These are phyloP conservation scores for Domatiomyces catenatus DNA, from an alignment of 2,329 filamentous ascomycete genomes.

Conservation along the genomic window DNA sequence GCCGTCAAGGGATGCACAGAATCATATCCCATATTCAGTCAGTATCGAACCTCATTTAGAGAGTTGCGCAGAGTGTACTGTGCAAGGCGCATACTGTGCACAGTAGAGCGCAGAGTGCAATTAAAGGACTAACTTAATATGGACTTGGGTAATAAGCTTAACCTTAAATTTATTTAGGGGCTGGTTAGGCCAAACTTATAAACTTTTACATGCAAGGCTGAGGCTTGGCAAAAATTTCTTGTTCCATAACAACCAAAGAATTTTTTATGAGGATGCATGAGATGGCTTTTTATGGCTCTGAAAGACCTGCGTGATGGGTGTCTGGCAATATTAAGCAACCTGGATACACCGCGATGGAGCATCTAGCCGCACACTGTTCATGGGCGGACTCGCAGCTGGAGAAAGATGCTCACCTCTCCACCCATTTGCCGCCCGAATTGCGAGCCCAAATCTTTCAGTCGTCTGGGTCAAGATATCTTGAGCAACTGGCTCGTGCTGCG, in stretches of 20 bases:
- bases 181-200: not conserved
- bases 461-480: conserved; percentile 51
- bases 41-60: not conserved
- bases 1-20: not conserved
- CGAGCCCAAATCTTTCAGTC: conserved; percentile 49
- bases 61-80: not conserved
- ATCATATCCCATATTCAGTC: not conserved
- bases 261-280: not conserved
- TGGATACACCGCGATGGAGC: conserved; percentile 14
- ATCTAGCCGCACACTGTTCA: conserved; percentile 18
- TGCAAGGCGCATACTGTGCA: not conserved
- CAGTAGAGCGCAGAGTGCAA: too few relatives aligned
- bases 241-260: not conserved
- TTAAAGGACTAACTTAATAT: too few relatives aligned
- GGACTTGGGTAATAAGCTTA: not conserved
- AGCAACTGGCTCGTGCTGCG: conserved; percentile 53
- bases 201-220: not conserved
- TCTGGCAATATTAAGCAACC: not conserved
- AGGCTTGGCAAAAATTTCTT: not conserved
- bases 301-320: not conserved
- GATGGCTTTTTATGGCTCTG: not conserved
- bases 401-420: conserved; percentile 41
- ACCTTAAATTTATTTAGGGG: not conserved
- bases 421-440: conserved; percentile 53
- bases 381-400: conserved; percentile 23